These are phyloP conservation scores for Bimuria novae-zelandiae DNA, from an alignment of 2,329 filamentous ascomycete genomes.

Conservation along the genomic window DNA sequence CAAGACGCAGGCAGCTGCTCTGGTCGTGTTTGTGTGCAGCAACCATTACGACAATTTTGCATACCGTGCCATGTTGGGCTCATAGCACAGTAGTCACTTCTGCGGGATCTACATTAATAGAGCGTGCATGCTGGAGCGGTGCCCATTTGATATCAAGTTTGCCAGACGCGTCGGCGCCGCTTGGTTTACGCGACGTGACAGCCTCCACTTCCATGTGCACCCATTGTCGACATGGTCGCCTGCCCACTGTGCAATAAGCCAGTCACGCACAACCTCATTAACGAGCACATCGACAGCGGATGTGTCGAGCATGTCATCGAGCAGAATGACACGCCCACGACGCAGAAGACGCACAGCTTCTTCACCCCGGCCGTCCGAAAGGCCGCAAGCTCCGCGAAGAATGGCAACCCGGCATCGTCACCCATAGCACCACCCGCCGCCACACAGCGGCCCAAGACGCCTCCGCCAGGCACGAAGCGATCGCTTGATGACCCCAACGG, in stretches of 20 bases:
- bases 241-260: conserved; percentile 81
- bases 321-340: conserved; percentile 42
- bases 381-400: conserved; percentile 25
- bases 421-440: conserved; percentile 19
- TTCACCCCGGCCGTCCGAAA: conserved; percentile 59
- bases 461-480: conserved; percentile 33
- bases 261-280: conserved; percentile 77
- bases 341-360: conserved; percentile 53
- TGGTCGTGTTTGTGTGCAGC: no score
- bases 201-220: conserved; percentile 13
- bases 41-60: no score
- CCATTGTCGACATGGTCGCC: conserved; percentile 59
- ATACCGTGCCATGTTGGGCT: no score
- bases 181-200: conserved; percentile 30
- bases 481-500: conserved; percentile 27
- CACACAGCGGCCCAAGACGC: conserved; percentile 28
- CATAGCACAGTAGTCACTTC: no score
- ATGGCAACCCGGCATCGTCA: conserved; percentile 25
- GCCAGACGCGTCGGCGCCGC: no score
- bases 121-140: no score
- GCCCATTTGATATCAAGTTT: no score
- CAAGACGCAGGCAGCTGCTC: no score
- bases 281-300: conserved; percentile 84
- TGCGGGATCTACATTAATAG: no score
- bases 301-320: conserved; percentile 72